Percentiles rank a stretch among this genome's conserved stretches.
These are phyloP conservation scores for Eragrostis nindensis DNA, from an alignment of 176 grass and related monocot genomes.

Conservation along the genomic window DNA sequence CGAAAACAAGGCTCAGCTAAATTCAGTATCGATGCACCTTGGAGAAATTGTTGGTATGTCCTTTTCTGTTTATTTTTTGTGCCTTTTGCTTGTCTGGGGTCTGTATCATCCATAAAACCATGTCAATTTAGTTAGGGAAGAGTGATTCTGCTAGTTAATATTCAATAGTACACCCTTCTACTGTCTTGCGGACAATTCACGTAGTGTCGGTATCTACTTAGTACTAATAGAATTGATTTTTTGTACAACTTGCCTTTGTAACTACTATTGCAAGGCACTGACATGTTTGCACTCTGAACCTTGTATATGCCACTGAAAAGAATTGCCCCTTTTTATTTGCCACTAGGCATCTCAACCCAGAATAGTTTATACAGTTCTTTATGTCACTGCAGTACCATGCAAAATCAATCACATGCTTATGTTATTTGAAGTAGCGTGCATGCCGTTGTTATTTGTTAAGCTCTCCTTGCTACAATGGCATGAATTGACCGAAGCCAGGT, in stretches of 20 bases:
- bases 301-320: conserved; percentile 2
- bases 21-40: conserved; percentile 97
- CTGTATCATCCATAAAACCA: background rate
- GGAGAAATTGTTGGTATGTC: conserved; percentile 85
- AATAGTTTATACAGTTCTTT: background rate
- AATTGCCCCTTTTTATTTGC: background rate
- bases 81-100: background rate
- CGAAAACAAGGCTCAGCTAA: conserved; percentile 96
- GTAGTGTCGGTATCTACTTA: background rate
- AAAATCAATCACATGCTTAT: conserved; percentile 17
- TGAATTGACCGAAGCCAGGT: conserved; percentile 1
- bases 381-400: background rate
- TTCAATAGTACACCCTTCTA: background rate
- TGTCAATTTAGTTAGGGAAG: conserved; percentile 9
- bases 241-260: background rate
- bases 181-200: background rate
- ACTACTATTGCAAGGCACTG: background rate
- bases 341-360: background rate
- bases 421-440: conserved; percentile 18
- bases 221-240: background rate
- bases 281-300: background rate
- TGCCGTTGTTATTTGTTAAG: conserved; percentile 15
- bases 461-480: background rate
- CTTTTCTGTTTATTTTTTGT: background rate
- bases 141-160: conserved; percentile 9